Conservation (phyloP, 1,139 yeast species). For the Yamadazyma blattariae region DNA sequence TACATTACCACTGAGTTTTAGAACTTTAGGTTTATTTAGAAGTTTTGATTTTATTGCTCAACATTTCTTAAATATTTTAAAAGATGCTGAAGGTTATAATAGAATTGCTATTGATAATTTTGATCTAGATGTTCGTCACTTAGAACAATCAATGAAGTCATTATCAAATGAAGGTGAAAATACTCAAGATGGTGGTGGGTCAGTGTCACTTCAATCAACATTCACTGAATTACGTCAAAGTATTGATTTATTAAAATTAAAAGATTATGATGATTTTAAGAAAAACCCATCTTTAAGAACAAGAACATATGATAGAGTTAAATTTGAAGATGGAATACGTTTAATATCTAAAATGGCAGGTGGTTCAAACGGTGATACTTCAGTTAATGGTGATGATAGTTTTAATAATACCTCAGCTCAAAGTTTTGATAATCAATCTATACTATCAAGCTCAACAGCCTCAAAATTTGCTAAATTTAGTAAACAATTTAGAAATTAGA, state of each 20-base stretch:
- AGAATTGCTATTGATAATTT: constrained; percentile 41
- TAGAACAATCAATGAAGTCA: constrained; percentile 38
- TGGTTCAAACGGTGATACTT: constrained; percentile 10
- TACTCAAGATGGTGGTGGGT: constrained; percentile 24
- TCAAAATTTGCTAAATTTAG: constrained; percentile 34
- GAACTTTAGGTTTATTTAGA: constrained; percentile 76
- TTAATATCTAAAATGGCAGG: constrained; percentile 36
- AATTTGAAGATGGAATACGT: constrained; percentile 39
- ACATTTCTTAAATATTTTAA: constrained; percentile 60
- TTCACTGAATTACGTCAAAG: constrained; percentile 46
- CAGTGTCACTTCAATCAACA: constrained; percentile 43
- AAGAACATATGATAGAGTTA: constrained; percentile 41
- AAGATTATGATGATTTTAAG: constrained; percentile 38
- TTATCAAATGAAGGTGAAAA: constrained; percentile 10
- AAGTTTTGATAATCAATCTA: constrained; percentile 24
- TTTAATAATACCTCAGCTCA: constrained; percentile 17
- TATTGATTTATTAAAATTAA: constrained; percentile 39
- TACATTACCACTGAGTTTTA: constrained; percentile 73
- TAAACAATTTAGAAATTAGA: constrained; percentile 2
- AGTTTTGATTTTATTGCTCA: constrained; percentile 84
- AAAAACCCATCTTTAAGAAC: constrained; percentile 38
- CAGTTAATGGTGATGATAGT: constrained; percentile 18
- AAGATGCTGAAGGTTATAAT: constrained; percentile 43
- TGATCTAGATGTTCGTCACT: constrained; percentile 40
- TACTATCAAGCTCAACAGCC: constrained; percentile 28